Base-by-base conservation (phyloP, 2,329 filamentous ascomycete genomes). In the Diplodia mutila region DNA sequence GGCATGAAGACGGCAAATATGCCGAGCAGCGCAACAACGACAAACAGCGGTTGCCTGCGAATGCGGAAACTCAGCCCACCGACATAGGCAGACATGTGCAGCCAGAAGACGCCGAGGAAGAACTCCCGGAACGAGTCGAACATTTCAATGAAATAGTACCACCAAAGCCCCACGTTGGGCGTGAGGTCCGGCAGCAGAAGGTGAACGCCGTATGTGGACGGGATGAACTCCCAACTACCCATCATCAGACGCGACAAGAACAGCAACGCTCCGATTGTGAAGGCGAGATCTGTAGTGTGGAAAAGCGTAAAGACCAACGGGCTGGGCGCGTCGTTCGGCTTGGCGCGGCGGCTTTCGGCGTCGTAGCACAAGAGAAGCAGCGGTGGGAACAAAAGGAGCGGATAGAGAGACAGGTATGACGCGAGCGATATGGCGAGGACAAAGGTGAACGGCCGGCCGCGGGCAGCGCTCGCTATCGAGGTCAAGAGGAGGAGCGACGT, bases 81-180 rank as follows among this genome's bases (percentile, higher is more conserved):
- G 42, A 97, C 92, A 79, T 99, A 99, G 48, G 91, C 91, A 0
- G 91, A 89, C 68, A 98, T 88, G 77, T 99, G 95, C 69, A 99
- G 86, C 93, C 96, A 98, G 82, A 99, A 99, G 59, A 99, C 94
- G 66, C 92, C 95, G 3, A 99, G 87, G 85, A 98, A 99, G 84
- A 99, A 99, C 73, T 91, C 90, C 48, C 95, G 88, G 85, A 99
- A 99, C 0, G 94, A 94, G 80, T 99, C 95, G 78, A 99, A 99
- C 89, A 99, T 99, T 77, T 99, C 94, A 72, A 96, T 97, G 77
- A 99, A 98, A 81, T 99, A 99, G 80, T 99, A 99, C 95, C 95
- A 99, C 95, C 95, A 99, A 1, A 99, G 85, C 1, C 95, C 95
- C 34, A 96, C 91, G 72, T 98, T 99, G 14, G 95, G 95, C 0